Conservation (phyloP, 148 eudicot species). For the Fagopyrum esculentum region DNA sequence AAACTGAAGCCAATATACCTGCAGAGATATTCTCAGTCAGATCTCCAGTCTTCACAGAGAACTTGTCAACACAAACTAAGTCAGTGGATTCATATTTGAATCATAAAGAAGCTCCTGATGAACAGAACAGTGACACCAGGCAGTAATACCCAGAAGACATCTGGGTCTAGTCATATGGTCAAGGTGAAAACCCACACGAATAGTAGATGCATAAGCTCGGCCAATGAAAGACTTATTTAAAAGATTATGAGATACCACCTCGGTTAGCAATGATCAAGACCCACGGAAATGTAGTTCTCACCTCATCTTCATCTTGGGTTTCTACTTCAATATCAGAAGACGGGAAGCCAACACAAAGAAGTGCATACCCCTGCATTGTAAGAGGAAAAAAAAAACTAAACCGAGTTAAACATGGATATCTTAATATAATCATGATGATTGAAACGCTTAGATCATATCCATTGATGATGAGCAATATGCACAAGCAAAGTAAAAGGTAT, state of each 20-base stretch:
- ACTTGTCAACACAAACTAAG: neutral
- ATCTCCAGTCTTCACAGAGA: slow-evolving; percentile 3
- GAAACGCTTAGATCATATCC: neutral
- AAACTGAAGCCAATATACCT: slow-evolving; percentile 99
- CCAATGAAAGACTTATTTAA: neutral
- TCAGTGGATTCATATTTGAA: neutral
- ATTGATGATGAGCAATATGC: neutral
- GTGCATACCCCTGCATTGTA: slow-evolving; percentile 77
- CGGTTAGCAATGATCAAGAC: neutral
- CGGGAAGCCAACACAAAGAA: slow-evolving; percentile 94
- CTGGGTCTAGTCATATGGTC: neutral
- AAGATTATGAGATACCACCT: neutral
- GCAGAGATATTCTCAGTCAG: slow-evolving; percentile 18
- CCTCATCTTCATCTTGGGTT: slow-evolving; percentile 99
- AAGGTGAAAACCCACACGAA: neutral
- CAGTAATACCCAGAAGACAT: neutral
- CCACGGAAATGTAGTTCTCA: slow-evolving; percentile 16
- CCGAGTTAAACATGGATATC: neutral
- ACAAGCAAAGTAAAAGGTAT: neutral
- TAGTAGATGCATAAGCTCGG: neutral
- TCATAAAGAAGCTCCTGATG: neutral
- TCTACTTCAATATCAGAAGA: slow-evolving; percentile 90
- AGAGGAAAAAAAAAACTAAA: neutral
- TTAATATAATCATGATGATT: neutral
- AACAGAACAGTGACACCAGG: neutral